A percentile compares a stretch with the other conserved stretches of the same genome.
These are phyloP conservation scores for Fusarium phyllophilum DNA, from an alignment of 2,329 filamentous ascomycete species.

Conservation along the genomic window DNA sequence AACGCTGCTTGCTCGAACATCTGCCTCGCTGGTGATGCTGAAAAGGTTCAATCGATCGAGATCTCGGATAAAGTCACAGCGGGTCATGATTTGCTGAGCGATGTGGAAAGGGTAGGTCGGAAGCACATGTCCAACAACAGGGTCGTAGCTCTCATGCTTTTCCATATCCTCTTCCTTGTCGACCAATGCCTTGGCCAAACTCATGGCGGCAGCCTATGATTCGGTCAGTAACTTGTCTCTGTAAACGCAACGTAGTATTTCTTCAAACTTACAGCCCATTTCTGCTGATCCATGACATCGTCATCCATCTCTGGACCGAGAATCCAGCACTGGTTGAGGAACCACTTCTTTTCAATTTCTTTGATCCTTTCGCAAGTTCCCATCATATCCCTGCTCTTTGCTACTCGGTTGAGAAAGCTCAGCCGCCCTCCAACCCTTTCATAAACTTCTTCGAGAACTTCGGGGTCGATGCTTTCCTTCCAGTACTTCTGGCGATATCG, in stretches of 20 bases:
- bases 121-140: slow-evolving; percentile 75
- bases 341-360: slow-evolving; percentile 78
- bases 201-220: slow-evolving; percentile 84
- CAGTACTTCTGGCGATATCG: slow-evolving; percentile 86
- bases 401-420: slow-evolving; percentile 88
- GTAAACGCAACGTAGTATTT: neutral
- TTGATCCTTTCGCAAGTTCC: slow-evolving; percentile 79
- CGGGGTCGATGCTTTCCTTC: slow-evolving; percentile 64
- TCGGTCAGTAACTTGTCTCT: slow-evolving; percentile 15
- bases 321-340: slow-evolving; percentile 80
- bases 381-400: slow-evolving; percentile 86
- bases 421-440: slow-evolving; percentile 87
- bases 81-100: slow-evolving; percentile 92
- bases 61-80: slow-evolving; percentile 90
- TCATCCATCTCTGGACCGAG: slow-evolving; percentile 84
- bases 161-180: slow-evolving; percentile 76
- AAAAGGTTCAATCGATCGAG: slow-evolving; percentile 97
- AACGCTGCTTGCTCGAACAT: slow-evolving; percentile 91
- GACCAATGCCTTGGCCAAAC: slow-evolving; percentile 90
- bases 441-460: slow-evolving; percentile 80
- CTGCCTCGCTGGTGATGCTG: slow-evolving; percentile 87
- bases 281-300: slow-evolving; percentile 98
- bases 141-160: slow-evolving; percentile 68
- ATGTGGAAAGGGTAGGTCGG: slow-evolving; percentile 84
- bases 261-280: slow-evolving; percentile 78